Evolutionary conservation across 1,284 basidiomycete species (phyloP).

Genomic region (Ustilago vetiveriae): DNA sequence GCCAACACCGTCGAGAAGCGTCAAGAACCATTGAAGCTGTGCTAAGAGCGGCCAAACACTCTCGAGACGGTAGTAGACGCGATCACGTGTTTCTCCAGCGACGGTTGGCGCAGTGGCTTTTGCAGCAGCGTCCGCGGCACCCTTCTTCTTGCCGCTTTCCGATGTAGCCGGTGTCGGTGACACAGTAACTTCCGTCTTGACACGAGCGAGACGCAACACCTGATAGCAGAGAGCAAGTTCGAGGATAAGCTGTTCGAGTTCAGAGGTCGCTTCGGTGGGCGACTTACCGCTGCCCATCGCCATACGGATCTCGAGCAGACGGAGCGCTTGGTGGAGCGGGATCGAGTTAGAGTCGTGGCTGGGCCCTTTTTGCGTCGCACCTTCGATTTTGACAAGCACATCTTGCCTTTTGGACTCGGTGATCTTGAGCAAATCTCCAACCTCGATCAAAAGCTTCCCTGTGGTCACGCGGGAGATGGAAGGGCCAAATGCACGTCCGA

Average conservation of each 20-base stretch:
- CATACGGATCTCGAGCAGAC: slow-evolving; percentile 44
- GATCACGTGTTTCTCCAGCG: slow-evolving; percentile 7
- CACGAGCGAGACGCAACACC: slow-evolving; percentile 24
- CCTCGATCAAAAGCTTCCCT: slow-evolving; percentile 18
- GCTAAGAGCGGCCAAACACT: slow-evolving; percentile 43
- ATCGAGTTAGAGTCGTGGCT: slow-evolving; percentile 37
- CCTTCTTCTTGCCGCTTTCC: slow-evolving; percentile 27
- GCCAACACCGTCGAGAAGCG: slow-evolving; percentile 29
- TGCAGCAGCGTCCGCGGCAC: slow-evolving; percentile 8
- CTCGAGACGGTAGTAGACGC: slow-evolving; percentile 43
- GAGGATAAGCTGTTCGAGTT: slow-evolving; percentile 22
- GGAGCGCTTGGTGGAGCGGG: slow-evolving; percentile 32
- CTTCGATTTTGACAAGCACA: slow-evolving; percentile 38
- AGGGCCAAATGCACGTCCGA: slow-evolving; percentile 16
- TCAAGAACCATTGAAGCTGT: slow-evolving; percentile 43
- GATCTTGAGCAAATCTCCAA: slow-evolving; percentile 38
- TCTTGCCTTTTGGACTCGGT: slow-evolving; percentile 42
- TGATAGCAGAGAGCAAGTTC: slow-evolving; percentile 35
- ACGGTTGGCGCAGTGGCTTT: not conserved
- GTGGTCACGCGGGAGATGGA: not conserved
- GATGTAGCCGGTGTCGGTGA: slow-evolving; percentile 2
- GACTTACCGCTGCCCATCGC: slow-evolving; percentile 5
- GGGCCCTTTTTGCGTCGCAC: slow-evolving; percentile 30
- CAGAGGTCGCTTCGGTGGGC: not conserved
- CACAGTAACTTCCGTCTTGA: slow-evolving; percentile 14